Evolutionary conservation across 352 stramenopile species (phyloP).

Genomic region (Phytophthora macrochlamydospora): DNA sequence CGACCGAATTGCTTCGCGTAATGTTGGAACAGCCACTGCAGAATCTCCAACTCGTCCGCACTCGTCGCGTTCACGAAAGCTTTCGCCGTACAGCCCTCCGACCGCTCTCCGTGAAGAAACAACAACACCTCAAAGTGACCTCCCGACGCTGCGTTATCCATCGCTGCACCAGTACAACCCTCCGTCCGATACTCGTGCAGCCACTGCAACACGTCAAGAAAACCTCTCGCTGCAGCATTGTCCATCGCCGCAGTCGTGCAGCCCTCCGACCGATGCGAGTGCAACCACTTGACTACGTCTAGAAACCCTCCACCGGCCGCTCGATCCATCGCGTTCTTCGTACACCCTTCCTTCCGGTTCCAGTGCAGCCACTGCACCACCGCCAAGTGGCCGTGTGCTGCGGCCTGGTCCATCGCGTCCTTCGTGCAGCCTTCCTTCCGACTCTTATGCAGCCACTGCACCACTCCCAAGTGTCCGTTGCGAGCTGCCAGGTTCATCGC

Average conservation of each 20-base stretch:
- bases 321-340: conserved; percentile 35
- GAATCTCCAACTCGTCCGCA: conserved; percentile 39
- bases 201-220: conserved; percentile 35
- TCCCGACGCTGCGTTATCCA: conserved; percentile 35
- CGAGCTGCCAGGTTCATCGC: conserved; percentile 39
- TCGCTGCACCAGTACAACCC: conserved; percentile 36
- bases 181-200: conserved; percentile 32
- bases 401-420: conserved; percentile 38
- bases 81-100: conserved; percentile 27
- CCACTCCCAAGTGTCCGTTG: conserved; percentile 33
- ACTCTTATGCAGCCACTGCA: conserved; percentile 34
- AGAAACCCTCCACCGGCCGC: conserved; percentile 28
- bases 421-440: conserved; percentile 31
- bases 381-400: conserved; percentile 31
- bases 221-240: conserved; percentile 29
- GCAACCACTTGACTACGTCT: conserved; percentile 36
- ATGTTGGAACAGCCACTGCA: conserved; percentile 45
- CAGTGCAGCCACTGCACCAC: conserved; percentile 39
- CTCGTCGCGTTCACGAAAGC: conserved; percentile 46
- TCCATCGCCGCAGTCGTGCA: conserved; percentile 36
- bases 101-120: conserved; percentile 34
- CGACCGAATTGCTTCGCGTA: conserved; percentile 31
- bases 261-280: conserved; percentile 27
- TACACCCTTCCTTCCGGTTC: conserved; percentile 38
- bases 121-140: conserved; percentile 49